Conservation (phyloP, 208 protist genomes). For the Wallacemonas sp. region DNA sequence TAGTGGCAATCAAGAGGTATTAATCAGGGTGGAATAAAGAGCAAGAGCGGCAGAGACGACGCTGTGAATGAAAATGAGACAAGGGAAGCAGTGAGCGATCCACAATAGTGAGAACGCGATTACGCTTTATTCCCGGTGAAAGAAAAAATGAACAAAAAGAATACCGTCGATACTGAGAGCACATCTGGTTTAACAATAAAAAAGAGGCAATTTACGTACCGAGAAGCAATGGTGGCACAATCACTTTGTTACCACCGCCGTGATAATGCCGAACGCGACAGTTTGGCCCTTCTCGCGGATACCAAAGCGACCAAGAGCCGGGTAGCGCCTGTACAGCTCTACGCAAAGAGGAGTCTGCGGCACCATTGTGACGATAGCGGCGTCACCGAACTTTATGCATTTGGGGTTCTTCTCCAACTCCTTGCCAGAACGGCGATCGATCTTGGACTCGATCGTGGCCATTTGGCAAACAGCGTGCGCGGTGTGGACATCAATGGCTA, state of each 20-base stretch:
- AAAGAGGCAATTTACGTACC: too few species aligned
- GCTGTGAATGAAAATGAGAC: not conserved
- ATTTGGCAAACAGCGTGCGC: conserved; percentile 94
- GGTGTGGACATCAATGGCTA: conserved; percentile 94
- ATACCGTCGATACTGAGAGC: not conserved
- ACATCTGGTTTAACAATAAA: too few species aligned
- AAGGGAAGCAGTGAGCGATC: too few species aligned
- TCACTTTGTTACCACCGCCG: conserved; percentile 33
- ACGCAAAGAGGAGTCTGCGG: conserved; percentile 94
- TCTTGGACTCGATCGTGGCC: conserved; percentile 85
- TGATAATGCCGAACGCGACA: conserved; percentile 97
- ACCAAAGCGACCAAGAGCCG: conserved; percentile 95
- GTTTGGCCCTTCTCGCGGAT: conserved; percentile 95
- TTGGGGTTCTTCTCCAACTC: conserved; percentile 88
- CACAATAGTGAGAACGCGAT: too few species aligned
- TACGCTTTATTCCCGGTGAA: too few species aligned
- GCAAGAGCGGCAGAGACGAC: too few species aligned
- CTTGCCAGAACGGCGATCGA: conserved; percentile 92
- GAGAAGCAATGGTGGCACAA: too few species aligned
- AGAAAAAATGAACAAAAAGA: conserved; percentile 1
- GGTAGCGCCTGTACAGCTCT: conserved; percentile 94
- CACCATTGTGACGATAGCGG: conserved; percentile 88
- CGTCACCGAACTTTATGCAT: conserved; percentile 92
- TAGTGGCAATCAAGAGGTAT: too few species aligned
- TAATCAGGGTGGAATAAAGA: too few species aligned